phyloP scores from a whole-genome alignment of 1,284 basidiomycete species.

The Amylostereum areolatum region DNA sequence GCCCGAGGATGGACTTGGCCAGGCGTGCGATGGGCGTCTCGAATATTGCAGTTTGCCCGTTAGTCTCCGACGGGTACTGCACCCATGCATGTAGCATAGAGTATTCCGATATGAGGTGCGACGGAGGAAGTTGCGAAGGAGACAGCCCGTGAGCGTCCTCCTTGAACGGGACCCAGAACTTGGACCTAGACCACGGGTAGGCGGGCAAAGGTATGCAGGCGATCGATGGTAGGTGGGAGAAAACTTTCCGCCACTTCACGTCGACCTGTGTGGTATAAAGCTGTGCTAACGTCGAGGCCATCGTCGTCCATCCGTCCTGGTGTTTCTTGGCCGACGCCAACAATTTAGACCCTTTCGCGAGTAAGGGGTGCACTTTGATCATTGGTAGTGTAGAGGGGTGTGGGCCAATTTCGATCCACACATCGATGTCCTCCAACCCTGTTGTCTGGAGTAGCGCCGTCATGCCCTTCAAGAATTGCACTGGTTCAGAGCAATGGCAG shows the following conservation, averaged over 20 bases:
- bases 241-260: slow-evolving; percentile 52
- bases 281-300: slow-evolving; percentile 38
- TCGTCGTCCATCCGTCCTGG: slow-evolving; percentile 35
- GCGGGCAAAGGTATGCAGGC: slow-evolving; percentile 46
- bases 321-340: slow-evolving; percentile 46
- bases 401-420: slow-evolving; percentile 64
- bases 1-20: slow-evolving; percentile 45
- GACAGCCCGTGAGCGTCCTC: slow-evolving; percentile 17
- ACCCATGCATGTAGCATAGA: slow-evolving; percentile 37
- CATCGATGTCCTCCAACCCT: slow-evolving; percentile 26
- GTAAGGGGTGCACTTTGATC: slow-evolving; percentile 36
- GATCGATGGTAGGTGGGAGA: slow-evolving; percentile 34
- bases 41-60: slow-evolving; percentile 40
- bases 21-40: slow-evolving; percentile 44
- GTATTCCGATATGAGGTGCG: slow-evolving; percentile 20
- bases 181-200: slow-evolving; percentile 53
- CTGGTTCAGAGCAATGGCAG: slow-evolving; percentile 57
- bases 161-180: slow-evolving; percentile 51
- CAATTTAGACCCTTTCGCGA: slow-evolving; percentile 26
- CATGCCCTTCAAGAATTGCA: slow-evolving; percentile 49
- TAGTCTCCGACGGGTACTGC: slow-evolving; percentile 35
- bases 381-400: slow-evolving; percentile 52
- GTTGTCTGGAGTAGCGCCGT: slow-evolving; percentile 26
- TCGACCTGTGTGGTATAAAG: slow-evolving; percentile 38
- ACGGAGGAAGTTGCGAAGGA: not conserved